Conservation (phyloP, 2,329 filamentous ascomycete genomes). For the Cordyceps cicadae region DNA sequence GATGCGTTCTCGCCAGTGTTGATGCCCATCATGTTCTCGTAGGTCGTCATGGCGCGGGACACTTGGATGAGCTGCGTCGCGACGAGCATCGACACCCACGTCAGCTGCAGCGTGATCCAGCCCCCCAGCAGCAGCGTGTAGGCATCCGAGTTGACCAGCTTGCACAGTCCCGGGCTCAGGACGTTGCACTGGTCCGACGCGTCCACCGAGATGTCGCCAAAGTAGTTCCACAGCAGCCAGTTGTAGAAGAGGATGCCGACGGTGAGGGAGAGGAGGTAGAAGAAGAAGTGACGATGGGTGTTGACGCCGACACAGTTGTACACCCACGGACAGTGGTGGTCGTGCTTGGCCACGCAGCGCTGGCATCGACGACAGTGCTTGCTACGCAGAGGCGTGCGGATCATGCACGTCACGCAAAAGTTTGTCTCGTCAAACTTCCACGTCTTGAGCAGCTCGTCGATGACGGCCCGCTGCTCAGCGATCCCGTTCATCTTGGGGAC, state of each 20-base stretch:
- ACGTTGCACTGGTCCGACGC: constrained; percentile 59
- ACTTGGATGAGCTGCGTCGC: constrained; percentile 92
- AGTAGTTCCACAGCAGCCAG: constrained; percentile 63
- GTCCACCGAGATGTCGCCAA: constrained; percentile 47
- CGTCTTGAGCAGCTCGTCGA: constrained; percentile 73
- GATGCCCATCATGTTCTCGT: constrained; percentile 87
- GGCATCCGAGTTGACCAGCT: constrained; percentile 67
- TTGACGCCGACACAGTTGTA: constrained; percentile 94
- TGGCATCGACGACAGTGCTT: constrained; percentile 92
- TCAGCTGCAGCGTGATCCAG: constrained; percentile 77
- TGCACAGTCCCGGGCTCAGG: constrained; percentile 67
- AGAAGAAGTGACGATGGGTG: constrained; percentile 90
- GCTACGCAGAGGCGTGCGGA: constrained; percentile 81
- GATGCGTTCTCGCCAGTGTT: constrained; percentile 52
- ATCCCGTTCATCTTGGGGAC: constrained; percentile 86
- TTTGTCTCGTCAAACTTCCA: constrained; percentile 93
- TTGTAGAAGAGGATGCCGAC: constrained; percentile 66
- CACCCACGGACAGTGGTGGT: constrained; percentile 98
- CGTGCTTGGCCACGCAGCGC: constrained; percentile 90
- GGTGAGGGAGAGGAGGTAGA: constrained; percentile 76
- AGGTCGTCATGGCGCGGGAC: constrained; percentile 87
- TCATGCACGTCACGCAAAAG: constrained; percentile 93
- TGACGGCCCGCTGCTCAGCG: constrained; percentile 79
- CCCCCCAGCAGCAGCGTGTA: constrained; percentile 73
- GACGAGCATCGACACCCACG: constrained; percentile 96